Conservation (phyloP, 1,284 basidiomycete genomes). For the Cutaneotrichosporon cavernicola region DNA sequence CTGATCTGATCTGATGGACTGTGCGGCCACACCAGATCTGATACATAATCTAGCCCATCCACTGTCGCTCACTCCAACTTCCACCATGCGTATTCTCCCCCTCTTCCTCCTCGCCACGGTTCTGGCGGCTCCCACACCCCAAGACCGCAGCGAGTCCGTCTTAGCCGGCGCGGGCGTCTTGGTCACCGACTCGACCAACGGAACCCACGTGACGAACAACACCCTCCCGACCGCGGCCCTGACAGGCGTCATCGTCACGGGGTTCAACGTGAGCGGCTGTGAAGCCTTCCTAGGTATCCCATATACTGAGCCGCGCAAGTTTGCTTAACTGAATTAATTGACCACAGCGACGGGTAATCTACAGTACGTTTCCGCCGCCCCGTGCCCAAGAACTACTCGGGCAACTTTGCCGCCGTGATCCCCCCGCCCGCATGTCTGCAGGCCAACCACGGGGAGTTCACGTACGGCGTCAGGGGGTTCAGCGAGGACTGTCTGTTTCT, state of each 20-base stretch:
- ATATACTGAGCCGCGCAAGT: constrained; percentile 13
- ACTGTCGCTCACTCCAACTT: too few relatives aligned
- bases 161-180: too few relatives aligned
- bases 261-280: background rate
- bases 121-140: too few relatives aligned
- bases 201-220: background rate
- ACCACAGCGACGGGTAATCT: constrained; percentile 55
- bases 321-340: background rate
- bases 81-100: too few relatives aligned
- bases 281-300: constrained; percentile 18
- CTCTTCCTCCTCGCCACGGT: too few relatives aligned
- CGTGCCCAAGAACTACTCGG: constrained; percentile 25
- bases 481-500: constrained; percentile 54
- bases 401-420: constrained; percentile 31
- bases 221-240: background rate
- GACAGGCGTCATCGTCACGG: background rate
- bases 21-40: too few relatives aligned
- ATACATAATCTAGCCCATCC: too few relatives aligned
- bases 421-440: constrained; percentile 42
- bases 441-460: constrained; percentile 1
- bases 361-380: constrained; percentile 56
- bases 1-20: too few relatives aligned
- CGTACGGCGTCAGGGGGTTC: constrained; percentile 17
- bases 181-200: too few relatives aligned
- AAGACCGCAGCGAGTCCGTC: too few relatives aligned